Percentiles rank a stretch among this genome's conserved stretches.
Conservation (phyloP, 129 eudicot genomes). For the Flaveria sonorensis region DNA sequence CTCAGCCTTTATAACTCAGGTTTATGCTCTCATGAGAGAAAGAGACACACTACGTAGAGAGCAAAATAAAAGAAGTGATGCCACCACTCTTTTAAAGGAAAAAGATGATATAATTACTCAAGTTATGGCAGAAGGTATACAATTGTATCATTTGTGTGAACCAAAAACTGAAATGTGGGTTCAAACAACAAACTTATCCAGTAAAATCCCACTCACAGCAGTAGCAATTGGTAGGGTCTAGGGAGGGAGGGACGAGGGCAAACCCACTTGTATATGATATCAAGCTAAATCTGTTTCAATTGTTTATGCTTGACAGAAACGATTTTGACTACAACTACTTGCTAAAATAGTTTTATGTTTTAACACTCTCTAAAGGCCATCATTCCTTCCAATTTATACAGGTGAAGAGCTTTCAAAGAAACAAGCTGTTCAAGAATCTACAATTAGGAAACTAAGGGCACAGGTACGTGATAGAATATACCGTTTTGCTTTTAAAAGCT, state of each 20-base stretch:
- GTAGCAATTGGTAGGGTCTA: too few species aligned
- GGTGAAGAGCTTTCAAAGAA: conserved; percentile 97
- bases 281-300: not conserved
- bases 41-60: conserved; percentile 88
- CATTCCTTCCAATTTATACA: conserved; percentile 29
- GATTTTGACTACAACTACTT: not conserved
- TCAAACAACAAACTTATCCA: not conserved
- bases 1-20: conserved; percentile 47
- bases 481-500: not conserved
- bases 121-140: conserved; percentile 91
- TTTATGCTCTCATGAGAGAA: conserved; percentile 85
- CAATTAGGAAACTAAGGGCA: conserved; percentile 82
- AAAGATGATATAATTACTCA: conserved; percentile 94
- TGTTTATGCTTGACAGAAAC: not conserved
- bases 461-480: conserved; percentile 50
- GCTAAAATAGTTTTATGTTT: conserved; percentile 15
- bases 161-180: not conserved
- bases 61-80: conserved; percentile 81
- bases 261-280: conserved; percentile 1
- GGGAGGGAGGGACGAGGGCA: too few species aligned
- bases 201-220: too few species aligned
- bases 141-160: not conserved
- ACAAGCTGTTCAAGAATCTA: conserved; percentile 97
- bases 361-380: not conserved
- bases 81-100: conserved; percentile 87